These are phyloP conservation scores for Angomonas desouzai DNA, from an alignment of 208 protist species.

Conservation along the genomic window DNA sequence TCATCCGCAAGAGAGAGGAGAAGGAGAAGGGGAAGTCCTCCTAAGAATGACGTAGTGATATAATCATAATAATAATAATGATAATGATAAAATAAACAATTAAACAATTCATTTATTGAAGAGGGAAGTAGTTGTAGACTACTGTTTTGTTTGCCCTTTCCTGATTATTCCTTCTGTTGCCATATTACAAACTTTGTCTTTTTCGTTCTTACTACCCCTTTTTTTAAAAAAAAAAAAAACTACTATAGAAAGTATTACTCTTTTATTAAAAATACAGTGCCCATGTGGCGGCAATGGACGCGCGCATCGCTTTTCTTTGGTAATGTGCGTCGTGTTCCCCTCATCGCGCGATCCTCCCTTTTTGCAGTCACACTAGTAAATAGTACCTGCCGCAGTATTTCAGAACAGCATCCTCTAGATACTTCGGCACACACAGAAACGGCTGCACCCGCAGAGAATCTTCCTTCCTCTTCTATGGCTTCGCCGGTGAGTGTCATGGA, in stretches of 20 bases:
- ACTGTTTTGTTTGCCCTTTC: too few species aligned
- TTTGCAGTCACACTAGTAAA: too few species aligned
- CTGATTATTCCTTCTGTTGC: neutral
- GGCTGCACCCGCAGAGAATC: too few species aligned
- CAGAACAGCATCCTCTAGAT: too few species aligned
- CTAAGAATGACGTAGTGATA: slow-evolving; percentile 3
- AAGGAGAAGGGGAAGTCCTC: too few species aligned
- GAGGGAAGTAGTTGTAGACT: neutral
- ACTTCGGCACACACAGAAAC: too few species aligned
- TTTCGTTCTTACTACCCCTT: neutral
- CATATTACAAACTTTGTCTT: neutral
- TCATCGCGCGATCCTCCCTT: too few species aligned
- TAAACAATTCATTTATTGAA: neutral
- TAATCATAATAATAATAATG: slow-evolving; percentile 23
- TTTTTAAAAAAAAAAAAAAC: slow-evolving; percentile 17
- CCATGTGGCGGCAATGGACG: neutral
- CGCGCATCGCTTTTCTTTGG: too few species aligned
- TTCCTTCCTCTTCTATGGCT: too few species aligned
- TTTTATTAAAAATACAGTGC: neutral
- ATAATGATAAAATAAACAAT: slow-evolving; percentile 9
- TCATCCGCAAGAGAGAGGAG: slow-evolving; percentile 63
- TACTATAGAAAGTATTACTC: neutral
- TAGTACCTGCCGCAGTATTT: too few species aligned
- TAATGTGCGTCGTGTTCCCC: too few species aligned
- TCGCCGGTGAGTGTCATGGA: too few species aligned